Evolutionary conservation across 2,329 filamentous ascomycete genomes (phyloP).

Genomic region (Apiospora rasikravindrae): DNA sequence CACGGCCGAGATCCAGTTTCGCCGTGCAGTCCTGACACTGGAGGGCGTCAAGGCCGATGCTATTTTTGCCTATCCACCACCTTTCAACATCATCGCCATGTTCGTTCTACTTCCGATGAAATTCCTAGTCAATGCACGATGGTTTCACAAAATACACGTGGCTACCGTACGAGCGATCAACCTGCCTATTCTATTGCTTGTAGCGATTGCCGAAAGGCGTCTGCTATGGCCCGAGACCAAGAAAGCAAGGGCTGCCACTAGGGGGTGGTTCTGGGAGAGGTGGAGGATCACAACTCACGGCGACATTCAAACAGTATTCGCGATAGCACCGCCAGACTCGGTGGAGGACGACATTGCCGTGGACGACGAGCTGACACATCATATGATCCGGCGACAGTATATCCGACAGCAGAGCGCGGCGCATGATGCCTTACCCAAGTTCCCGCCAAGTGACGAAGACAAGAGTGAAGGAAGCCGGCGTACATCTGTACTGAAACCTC

Average conservation of each 20-base stretch:
- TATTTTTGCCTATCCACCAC: conserved; percentile 81
- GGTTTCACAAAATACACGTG: conserved; percentile 92
- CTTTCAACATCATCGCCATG: conserved; percentile 82
- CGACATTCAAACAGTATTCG: conserved; percentile 75
- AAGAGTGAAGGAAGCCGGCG: conserved; percentile 22
- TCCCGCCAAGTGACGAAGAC: conserved; percentile 18
- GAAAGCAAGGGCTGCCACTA: conserved; percentile 27
- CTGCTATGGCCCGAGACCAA: conserved; percentile 61
- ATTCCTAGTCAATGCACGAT: conserved; percentile 76
- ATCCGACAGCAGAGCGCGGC: conserved; percentile 51
- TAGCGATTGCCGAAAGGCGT: conserved; percentile 73
- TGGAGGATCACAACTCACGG: conserved; percentile 73
- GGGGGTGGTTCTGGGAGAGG: conserved; percentile 67
- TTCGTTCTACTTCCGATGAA: conserved; percentile 77
- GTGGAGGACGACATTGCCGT: conserved; percentile 62
- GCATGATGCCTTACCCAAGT: conserved; percentile 24
- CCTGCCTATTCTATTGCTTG: conserved; percentile 73
- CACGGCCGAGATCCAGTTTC: conserved; percentile 83
- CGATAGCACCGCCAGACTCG: conserved; percentile 69
- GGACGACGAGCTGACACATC: conserved; percentile 63
- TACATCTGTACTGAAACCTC: conserved; percentile 34
- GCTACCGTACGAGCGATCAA: conserved; percentile 76
- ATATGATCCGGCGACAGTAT: conserved; percentile 62
- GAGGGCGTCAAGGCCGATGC: conserved; percentile 87
- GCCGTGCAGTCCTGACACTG: conserved; percentile 79